A percentile compares a stretch with the other conserved stretches of the same genome.
Conservation (phyloP, 129 eudicot genomes). For the Mikania micrantha region DNA sequence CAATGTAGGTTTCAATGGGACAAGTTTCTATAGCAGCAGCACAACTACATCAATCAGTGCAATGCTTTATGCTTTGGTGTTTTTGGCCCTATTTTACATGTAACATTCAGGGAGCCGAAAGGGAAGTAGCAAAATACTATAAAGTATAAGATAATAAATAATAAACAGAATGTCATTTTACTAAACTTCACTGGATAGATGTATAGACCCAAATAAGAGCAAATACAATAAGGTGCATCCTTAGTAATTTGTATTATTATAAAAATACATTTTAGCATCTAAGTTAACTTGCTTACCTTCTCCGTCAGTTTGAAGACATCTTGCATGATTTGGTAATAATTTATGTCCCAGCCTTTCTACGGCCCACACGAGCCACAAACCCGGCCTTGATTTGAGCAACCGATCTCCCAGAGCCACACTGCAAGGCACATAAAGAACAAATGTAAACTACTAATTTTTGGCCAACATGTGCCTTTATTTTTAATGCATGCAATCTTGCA, state of each 20-base stretch:
- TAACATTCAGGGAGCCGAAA: background rate
- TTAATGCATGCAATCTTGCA: background rate
- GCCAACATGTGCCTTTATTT: background rate
- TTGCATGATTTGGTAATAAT: background rate
- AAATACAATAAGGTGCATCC: slow-evolving; percentile 18
- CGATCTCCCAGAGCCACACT: slow-evolving; percentile 37
- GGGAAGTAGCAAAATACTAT: background rate
- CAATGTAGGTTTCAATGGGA: slow-evolving; percentile 37
- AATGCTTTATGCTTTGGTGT: slow-evolving; percentile 19
- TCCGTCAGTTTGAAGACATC: background rate
- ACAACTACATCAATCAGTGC: slow-evolving; percentile 6
- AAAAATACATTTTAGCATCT: slow-evolving; percentile 12
- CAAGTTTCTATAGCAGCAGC: slow-evolving; percentile 16
- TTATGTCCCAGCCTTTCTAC: slow-evolving; percentile 38
- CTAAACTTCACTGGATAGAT: slow-evolving; percentile 6
- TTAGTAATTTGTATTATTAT: slow-evolving; percentile 9
- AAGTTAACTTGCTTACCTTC: background rate
- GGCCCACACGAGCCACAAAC: slow-evolving; percentile 39
- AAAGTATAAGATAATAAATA: background rate
- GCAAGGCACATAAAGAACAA: background rate
- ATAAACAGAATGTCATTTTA: slow-evolving; percentile 13
- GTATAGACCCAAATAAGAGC: slow-evolving; percentile 24
- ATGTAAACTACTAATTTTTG: background rate
- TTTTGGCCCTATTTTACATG: slow-evolving; percentile 19
- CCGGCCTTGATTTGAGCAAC: slow-evolving; percentile 41